Conservation (phyloP, 1,284 basidiomycete species). For the Cystobasidium slooffiae region DNA sequence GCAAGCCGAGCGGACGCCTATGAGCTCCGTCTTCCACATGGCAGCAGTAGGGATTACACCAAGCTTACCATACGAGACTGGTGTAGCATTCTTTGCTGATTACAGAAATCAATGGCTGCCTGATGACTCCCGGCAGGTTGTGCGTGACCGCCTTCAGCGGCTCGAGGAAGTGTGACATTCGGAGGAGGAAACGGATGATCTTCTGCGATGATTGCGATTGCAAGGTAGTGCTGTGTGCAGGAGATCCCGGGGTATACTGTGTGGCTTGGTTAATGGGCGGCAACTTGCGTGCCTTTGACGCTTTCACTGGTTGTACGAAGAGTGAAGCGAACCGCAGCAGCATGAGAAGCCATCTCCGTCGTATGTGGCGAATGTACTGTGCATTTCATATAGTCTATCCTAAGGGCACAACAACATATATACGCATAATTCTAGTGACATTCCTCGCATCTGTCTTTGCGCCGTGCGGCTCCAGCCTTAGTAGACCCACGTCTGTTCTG, state of each 20-base stretch:
- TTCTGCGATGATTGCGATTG: neutral
- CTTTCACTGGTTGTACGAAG: neutral
- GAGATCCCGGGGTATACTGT: neutral
- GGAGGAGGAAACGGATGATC: conserved; percentile 24
- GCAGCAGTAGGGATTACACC: neutral
- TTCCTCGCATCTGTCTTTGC: neutral
- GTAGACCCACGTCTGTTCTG: neutral
- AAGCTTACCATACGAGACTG: conserved; percentile 71
- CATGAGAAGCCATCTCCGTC: too few species aligned
- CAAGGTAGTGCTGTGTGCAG: conserved; percentile 3
- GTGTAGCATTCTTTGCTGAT: conserved; percentile 90
- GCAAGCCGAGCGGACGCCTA: too few species aligned
- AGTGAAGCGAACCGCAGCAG: too few species aligned
- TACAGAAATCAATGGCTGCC: conserved; percentile 76
- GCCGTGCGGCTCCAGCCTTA: neutral
- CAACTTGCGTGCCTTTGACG: conserved; percentile 2
- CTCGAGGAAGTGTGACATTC: conserved; percentile 38
- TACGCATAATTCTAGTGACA: neutral
- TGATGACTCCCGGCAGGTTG: conserved; percentile 75
- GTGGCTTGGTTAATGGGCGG: conserved; percentile 15
- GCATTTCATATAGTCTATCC: neutral
- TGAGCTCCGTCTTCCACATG: too few species aligned
- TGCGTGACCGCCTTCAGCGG: conserved; percentile 57
- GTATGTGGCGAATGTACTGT: neutral
- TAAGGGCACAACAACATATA: conserved; percentile 27